These are phyloP conservation scores for Lichtheimia hyalospora DNA, from an alignment of 371 early-diverging fungal genomes.

Conservation along the genomic window DNA sequence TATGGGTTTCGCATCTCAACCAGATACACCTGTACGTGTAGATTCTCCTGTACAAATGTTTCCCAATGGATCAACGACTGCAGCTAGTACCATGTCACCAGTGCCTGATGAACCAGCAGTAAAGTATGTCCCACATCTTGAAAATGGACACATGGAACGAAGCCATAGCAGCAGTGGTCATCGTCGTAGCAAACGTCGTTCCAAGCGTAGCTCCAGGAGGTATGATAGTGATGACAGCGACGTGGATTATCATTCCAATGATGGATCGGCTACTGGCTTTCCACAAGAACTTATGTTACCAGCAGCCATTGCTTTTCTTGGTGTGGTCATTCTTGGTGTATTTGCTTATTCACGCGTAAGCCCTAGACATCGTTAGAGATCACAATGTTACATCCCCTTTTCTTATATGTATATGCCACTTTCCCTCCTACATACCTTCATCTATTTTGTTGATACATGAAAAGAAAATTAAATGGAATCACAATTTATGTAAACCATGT, in stretches of 20 bases:
- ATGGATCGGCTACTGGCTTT: constrained; percentile 18
- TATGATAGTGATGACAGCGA: constrained; percentile 4
- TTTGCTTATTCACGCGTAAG: constrained; percentile 40
- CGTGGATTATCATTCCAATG: not conserved
- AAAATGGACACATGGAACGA: not conserved
- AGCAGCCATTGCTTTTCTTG: constrained; percentile 60
- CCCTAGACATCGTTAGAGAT: constrained; percentile 12
- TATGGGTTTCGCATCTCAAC: not conserved
- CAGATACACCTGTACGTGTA: not conserved
- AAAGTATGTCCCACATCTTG: not conserved
- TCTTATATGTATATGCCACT: no score
- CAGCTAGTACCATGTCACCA: not conserved
- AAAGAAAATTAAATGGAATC: no score
- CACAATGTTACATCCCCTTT: no score
- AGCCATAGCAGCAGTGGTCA: constrained; percentile 1
- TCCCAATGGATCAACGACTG: constrained; percentile 1
- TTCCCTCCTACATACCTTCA: no score
- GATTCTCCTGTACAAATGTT: constrained; percentile 8
- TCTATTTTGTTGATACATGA: no score
- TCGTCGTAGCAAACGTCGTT: constrained; percentile 5
- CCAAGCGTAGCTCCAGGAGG: constrained; percentile 6
- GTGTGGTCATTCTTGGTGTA: constrained; percentile 58
- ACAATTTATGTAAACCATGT: no score
- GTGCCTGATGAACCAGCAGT: not conserved
- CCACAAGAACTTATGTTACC: constrained; percentile 62